Evolutionary conservation across 805 yeast genomes (phyloP), one percentile per base, ranked within the genome.

Genomic region (Wickerhamomyces pijperi): DNA sequence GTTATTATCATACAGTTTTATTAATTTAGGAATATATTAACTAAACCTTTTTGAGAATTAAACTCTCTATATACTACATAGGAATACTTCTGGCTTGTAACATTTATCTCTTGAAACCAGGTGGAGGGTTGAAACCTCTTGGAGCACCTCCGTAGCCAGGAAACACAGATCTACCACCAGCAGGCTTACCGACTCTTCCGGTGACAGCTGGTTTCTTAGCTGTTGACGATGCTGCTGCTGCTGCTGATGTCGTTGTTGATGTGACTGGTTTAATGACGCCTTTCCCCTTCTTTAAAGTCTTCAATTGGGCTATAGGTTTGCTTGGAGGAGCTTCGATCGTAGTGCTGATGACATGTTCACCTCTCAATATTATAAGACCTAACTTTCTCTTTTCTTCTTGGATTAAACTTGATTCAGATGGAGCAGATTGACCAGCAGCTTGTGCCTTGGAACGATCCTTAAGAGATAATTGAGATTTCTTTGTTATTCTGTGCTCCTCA

Each of bases 361-460:
- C 98, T 49, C 97, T 70, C 35, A 90, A 63, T 29, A 90, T 81
- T 2, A 84, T 72, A 38, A 92, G 68, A 0, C 97, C 97, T 19
- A 92, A 61, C 5, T 76, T 63, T 41, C 97, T 67, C 51, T 78
- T 84, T 45, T 82, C 88, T 43, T 79, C 82, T 32, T 65, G 67
- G 21, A 70, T 55, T 16, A 50, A 43, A 11, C 36, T 31, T 12
- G 70, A 59, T 40, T 62, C 65, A 18, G 61, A 46, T 39, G 45
- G 52, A 38, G 54, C 48, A 45, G 55, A 61, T 49, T 65, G 56
- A 43, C 55, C 38, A 25, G 28, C 36, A 15, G 33, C 11, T 16
- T 31, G 17, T 5, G 33, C 17, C 35, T 50, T 49, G 28, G 60
- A 54, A 32, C 67, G 48, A 31, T 63, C 65, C 33, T 48, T 53